Percentiles rank a stretch among this genome's conserved stretches.
These are phyloP conservation scores for Cordyceps cateniannulata DNA, from an alignment of 2,329 filamentous ascomycete genomes.

Conservation along the genomic window DNA sequence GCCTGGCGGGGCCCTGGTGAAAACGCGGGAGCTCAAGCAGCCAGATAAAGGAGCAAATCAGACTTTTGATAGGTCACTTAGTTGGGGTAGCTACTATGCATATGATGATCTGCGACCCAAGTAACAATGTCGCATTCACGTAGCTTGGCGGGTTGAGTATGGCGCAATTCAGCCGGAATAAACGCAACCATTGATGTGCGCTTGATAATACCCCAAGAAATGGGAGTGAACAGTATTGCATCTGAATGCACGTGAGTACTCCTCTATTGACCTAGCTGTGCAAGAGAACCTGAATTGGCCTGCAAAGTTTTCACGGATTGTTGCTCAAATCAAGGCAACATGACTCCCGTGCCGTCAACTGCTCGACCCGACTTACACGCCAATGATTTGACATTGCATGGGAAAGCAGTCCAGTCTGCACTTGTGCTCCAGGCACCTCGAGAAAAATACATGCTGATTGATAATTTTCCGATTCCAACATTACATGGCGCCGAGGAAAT, in stretches of 20 bases:
- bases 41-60: too few species aligned
- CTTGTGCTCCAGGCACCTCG: neutral
- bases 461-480: constrained; percentile 38
- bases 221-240: neutral
- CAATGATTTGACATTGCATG: neutral
- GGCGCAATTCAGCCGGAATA: constrained; percentile 8
- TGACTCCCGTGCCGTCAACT: neutral
- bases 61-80: too few species aligned
- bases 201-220: neutral
- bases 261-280: neutral
- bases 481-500: constrained; percentile 39
- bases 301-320: neutral
- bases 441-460: neutral
- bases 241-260: neutral
- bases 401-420: neutral
- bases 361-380: neutral
- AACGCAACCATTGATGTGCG: neutral
- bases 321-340: neutral
- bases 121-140: neutral
- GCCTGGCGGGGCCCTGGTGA: too few species aligned
- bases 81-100: neutral
- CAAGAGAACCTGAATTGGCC: neutral
- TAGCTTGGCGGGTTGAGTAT: neutral
- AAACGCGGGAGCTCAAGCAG: too few species aligned
- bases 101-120: neutral